Evolutionary conservation across 1,284 basidiomycete genomes (phyloP), one percentile per base, ranked within the genome.

Genomic region (Gomphus sp.): DNA sequence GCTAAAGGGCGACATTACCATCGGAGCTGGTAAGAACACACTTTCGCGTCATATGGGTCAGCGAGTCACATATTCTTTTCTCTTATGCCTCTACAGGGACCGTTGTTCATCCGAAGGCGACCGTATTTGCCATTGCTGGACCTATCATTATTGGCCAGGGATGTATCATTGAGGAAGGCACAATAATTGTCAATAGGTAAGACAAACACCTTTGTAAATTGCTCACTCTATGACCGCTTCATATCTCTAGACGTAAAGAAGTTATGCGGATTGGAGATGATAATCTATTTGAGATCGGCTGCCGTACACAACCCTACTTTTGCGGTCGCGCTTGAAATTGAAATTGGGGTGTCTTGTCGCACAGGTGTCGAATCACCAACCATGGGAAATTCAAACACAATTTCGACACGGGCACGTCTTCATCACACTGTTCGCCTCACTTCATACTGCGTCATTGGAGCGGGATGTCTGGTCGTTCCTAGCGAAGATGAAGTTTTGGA

Each of bases 91-190:
- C 18, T 28, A 34, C 62, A 81, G 89, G 89, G 2, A 89, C 88
- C 1, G 86, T 98, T 53, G 82, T 99, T n/a, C 95, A 98, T 65
- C 95, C 96, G 0, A 91, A 92, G 68, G 91, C 91, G 0, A 90
- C 89, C 34, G 89, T 98, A 62, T 87, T 94, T 62, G 93, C 93
- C 7, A 82, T 91, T 48, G 85, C 84, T 5, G 93, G 91, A 0
- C 87, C 92, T 3, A 93, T 98, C 62, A 77, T 91, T 50, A 87
- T 98, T 52, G 96, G 93, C 8, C 77, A 83, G 28, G 83, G 88
- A 58, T 95, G 92, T 69, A 91, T 98, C 65, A 82, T 99, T 56
- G 96, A 98, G 68, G 96, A 98, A 71, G 80, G 81, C 8, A 89
- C 84, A 2, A 85, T 93, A 64, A 85, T 98, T 62, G 85, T 95